These are phyloP conservation scores for Albizia julibrissin DNA, from an alignment of 306 rosid species.

Conservation along the genomic window DNA sequence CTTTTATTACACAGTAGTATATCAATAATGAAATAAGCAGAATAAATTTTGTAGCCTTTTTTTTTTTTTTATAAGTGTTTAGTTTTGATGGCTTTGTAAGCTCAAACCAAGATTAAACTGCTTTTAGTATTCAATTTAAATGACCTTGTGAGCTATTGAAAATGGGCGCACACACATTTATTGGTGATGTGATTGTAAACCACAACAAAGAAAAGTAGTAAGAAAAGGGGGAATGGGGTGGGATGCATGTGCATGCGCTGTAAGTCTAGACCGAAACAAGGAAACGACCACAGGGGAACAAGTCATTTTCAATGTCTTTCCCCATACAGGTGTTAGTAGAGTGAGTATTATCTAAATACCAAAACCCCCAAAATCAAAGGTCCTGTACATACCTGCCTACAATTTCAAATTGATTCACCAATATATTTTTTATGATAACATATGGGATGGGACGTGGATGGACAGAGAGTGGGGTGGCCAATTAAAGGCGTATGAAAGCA, in stretches of 20 bases:
- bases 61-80: background rate
- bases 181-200: background rate
- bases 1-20: too few relatives aligned
- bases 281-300: background rate
- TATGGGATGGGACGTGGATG: background rate
- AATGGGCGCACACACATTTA: background rate
- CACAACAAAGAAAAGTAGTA: background rate
- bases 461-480: too few relatives aligned
- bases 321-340: too few relatives aligned
- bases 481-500: background rate
- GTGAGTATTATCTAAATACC: background rate
- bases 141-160: background rate
- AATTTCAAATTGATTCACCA: background rate
- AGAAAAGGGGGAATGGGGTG: background rate
- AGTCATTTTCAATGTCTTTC: slow-evolving; percentile 30
- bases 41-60: background rate
- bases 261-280: background rate
- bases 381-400: background rate
- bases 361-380: background rate
- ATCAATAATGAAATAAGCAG: background rate
- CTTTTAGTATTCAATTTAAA: background rate
- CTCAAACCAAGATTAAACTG: background rate
- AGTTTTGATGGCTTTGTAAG: background rate
- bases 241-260: background rate
- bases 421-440: background rate